Evolutionary conservation across 2,329 filamentous ascomycete genomes (phyloP).

Genomic region (Malbranchea cinnamomea): DNA sequence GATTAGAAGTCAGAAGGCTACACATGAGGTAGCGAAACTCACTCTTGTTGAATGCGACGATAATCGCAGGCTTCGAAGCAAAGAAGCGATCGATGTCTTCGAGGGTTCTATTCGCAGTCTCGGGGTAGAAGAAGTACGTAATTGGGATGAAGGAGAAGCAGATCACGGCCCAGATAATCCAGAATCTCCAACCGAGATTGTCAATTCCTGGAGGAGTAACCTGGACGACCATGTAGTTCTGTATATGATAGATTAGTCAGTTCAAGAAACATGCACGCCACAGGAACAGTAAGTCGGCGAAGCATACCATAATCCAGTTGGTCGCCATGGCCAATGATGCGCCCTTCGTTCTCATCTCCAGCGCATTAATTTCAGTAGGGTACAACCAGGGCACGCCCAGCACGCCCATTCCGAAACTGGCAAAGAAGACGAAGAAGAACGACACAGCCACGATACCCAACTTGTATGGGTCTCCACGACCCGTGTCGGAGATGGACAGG

Average conservation of each 20-base stretch:
- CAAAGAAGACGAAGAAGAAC: slow-evolving; percentile 30
- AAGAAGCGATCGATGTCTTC: slow-evolving; percentile 15
- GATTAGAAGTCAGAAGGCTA: slow-evolving; percentile 1
- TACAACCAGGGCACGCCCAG: slow-evolving; percentile 26
- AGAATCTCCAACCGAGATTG: slow-evolving; percentile 19
- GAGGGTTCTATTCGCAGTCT: slow-evolving; percentile 36
- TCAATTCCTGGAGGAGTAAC: slow-evolving; percentile 18
- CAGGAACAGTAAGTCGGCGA: neutral
- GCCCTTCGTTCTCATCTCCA: slow-evolving; percentile 21
- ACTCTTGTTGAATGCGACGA: slow-evolving; percentile 13
- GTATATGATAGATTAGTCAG: slow-evolving; percentile 5
- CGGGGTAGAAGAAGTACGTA: slow-evolving; percentile 36
- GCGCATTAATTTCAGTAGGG: slow-evolving; percentile 21
- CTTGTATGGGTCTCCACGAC: slow-evolving; percentile 27
- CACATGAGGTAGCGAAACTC: slow-evolving; percentile 1
- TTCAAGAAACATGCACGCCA: neutral
- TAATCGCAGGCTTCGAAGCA: slow-evolving; percentile 12
- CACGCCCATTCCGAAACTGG: slow-evolving; percentile 25
- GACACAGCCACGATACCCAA: slow-evolving; percentile 34
- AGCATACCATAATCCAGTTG: slow-evolving; percentile 15
- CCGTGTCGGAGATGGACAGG: slow-evolving; percentile 25
- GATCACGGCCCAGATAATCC: slow-evolving; percentile 20
- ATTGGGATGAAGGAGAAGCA: slow-evolving; percentile 29
- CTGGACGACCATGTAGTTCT: slow-evolving; percentile 22
- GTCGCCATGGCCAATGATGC: slow-evolving; percentile 18